Base-by-base conservation (phyloP, 2,329 filamentous ascomycete species). In the Pseudogymnoascus sp. region DNA sequence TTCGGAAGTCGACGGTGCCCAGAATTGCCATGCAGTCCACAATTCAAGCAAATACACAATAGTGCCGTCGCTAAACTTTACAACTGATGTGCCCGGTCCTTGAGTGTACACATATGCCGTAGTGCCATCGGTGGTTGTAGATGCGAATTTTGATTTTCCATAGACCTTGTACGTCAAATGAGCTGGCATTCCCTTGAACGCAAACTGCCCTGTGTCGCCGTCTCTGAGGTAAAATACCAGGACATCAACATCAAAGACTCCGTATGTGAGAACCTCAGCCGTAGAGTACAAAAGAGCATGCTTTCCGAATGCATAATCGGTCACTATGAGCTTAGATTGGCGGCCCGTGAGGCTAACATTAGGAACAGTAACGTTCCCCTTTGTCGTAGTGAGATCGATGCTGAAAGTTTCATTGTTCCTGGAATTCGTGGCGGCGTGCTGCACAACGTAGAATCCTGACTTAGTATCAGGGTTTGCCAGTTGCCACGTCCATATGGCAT, bases 21-120 rank as follows among this genome's bases (percentile, higher is more conserved):
- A 84, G 67, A 84, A 81, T 5, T 77, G 78, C 77, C 79, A 84
- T 1, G 80, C 82, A 0, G 80, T 77, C 9, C 75, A 69, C 20
- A 78, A 74, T 43, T 84, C 81, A 3, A 84, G 73, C 4, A 85
- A 72, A 61, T 82, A 81, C 3, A 79, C 71, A 1, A 82, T 62
- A 2, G 79, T 72, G 0, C 77, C 77, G 58, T 80, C 78, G 0
- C 77, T 77, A 59, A 83, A 78, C 38, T 76, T 70, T 1, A 84
- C 66, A 0, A 76, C 74, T 0, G 77, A 80, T 2, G 73, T 65
- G 0, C 80, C 79, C 6, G 74, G 64, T 2, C 68, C 70, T 69
- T 83, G 80, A 0, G 71, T 78, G 62, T 81, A 83, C 0, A 69
- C 74, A 60, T 80, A 78, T 25, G 70, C 67, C 16, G 72, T 70